Base-by-base conservation (phyloP, 495 filamentous ascomycete species). In the Bacidia gigantensis region DNA sequence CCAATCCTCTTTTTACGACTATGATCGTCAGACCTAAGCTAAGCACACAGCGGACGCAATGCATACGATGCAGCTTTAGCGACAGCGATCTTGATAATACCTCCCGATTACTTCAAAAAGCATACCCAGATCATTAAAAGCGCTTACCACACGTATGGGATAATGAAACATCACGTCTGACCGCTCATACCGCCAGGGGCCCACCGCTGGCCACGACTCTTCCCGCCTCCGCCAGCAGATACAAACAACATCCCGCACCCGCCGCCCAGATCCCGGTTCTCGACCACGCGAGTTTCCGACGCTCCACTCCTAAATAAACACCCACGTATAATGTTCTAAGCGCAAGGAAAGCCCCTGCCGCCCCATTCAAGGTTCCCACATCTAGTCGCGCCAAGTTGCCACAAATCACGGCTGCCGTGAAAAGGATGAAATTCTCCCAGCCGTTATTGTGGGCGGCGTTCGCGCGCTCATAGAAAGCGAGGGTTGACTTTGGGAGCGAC, bases 361-460 rank as follows among this genome's bases (percentile, higher is more conserved):
- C 59, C 17, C 29, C 41, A 51, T 67, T 67, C n/a, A 67, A 14
- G 1, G 51, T 58, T 14, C 32, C 45, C 21, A 39, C 22, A 49
- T 62, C 54, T 18, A 71, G 24, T 20, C 58, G 55, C 3, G 64
- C 69, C 46, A 71, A 47, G 50, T 70, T 70, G 7, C 65, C 66
- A 14, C 62, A 58, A 17, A 70, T 54, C 24, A 73, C 64, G 14
- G 68, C 63, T 2, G 64, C 53, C 2, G 60, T 60, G 42, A 73
- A 69, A 17, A 72, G 54, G 20, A 65, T 63, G 21, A 72, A 48
- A 26, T 69, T 72, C 56, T 75, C 69, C 50, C 71, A 62, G 9
- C 62, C 61, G 55, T 75, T 73, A 9, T 47, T 46, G 49, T 73
- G 69, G n/a, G 68, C 70, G 11, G 59, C 55, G 51, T 65, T 63